A percentile compares a stretch with the other conserved stretches of the same genome.
Conservation (phyloP, 768 basidiomycete species). For the Boletus subcaerulescens region DNA sequence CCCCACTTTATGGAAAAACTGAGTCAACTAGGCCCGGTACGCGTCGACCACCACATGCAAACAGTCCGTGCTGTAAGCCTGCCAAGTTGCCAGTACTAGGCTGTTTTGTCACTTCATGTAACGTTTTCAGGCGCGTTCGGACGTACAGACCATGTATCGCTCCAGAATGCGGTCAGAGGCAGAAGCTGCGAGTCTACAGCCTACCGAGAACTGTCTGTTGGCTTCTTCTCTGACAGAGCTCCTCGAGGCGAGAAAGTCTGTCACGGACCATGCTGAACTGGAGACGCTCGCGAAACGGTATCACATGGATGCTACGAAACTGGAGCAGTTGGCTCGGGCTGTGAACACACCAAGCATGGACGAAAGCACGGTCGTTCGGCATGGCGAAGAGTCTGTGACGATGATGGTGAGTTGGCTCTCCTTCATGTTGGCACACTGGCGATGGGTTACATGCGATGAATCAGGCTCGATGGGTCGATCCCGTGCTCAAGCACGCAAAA, state of each 20-base stretch:
- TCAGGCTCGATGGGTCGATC: constrained; percentile 30
- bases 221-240: constrained; percentile 53
- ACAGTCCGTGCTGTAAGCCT: constrained; percentile 45
- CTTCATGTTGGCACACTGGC: background rate
- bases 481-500: constrained; percentile 3
- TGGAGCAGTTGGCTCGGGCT: constrained; percentile 51
- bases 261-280: constrained; percentile 40
- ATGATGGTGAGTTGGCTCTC: constrained; percentile 42
- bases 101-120: constrained; percentile 1
- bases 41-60: constrained; percentile 63
- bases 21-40: constrained; percentile 60
- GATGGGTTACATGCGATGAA: constrained; percentile 2
- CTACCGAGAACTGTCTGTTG: constrained; percentile 52
- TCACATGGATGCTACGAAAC: constrained; percentile 48
- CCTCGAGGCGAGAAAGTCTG: constrained; percentile 60
- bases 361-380: constrained; percentile 41
- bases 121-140: constrained; percentile 15
- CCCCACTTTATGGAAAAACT: constrained; percentile 70
- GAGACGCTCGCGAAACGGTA: constrained; percentile 51
- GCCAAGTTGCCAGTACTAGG: too few species aligned
- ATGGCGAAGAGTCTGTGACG: constrained; percentile 53
- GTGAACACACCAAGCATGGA: constrained; percentile 67
- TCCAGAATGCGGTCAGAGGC: constrained; percentile 54
- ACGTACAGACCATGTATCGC: constrained; percentile 46
- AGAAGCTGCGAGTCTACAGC: constrained; percentile 42